Evolutionary conservation across 2,329 filamentous ascomycete genomes (phyloP), one percentile per base, ranked within the genome.

Genomic region (Didymella pomorum): DNA sequence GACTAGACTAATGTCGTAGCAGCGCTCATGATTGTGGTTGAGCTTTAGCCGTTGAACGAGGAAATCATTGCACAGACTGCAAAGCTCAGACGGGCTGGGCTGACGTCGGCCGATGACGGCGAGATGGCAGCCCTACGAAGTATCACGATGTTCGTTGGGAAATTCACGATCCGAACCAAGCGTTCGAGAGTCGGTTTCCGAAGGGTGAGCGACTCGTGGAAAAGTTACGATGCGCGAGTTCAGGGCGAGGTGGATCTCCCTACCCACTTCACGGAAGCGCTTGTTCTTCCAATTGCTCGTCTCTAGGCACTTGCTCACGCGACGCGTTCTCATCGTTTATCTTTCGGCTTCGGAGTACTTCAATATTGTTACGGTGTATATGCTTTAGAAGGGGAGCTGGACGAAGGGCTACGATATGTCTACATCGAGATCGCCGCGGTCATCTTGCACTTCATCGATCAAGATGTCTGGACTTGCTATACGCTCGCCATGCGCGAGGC

Each of bases 91-190:
- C 14, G 16, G 6, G 12, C 44, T 28, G 42, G 16, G 16, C 23
- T 26, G 23, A 45, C 43, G 43, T 31, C 46, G 46, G 46, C 16
- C 46, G 46, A 48, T 48, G 46, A 48, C 46, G 46, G 46, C 46
- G 35, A 47, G 44, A 45, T 16, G 3, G 9, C 42, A 45, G 42
- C n/a, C 42, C 42, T 45, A 45, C 42, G n/a, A 16, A 6, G 5
- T 28, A 28, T 28, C 26, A 9, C 10, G 26, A 8, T 8, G 4
- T 28, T 28, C 7, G 7, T 25, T 25, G 4, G 3, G 23, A 25
- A 25, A 25, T 28, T 28, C 26, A 10, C 2, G 4, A 28, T 6
- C 26, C 7, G 26, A 28, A 28, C 23, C 4, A 28, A 28, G 4
- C 26, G 26, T 28, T 28, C 26, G 26, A 28, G 26, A 10, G 7